Evolutionary conservation across 768 basidiomycete genomes (phyloP).

Genomic region (Clavaria fumosa): DNA sequence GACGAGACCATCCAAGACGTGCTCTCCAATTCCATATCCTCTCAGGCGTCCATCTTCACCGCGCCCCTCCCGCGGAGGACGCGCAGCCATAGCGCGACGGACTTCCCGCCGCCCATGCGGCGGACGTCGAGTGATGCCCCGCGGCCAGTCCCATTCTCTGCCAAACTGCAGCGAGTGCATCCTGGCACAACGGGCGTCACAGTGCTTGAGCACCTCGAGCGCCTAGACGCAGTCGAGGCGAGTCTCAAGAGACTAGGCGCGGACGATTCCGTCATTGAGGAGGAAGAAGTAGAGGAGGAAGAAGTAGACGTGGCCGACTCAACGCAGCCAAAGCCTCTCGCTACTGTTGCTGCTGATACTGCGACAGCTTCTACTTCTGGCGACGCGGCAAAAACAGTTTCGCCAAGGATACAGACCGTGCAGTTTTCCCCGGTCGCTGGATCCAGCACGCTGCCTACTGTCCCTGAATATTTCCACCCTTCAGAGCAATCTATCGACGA

Average conservation of each 20-base stretch:
- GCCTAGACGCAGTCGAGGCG: slow-evolving; percentile 70
- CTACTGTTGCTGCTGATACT: slow-evolving; percentile 11
- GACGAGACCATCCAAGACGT: slow-evolving; percentile 28
- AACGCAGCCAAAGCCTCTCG: slow-evolving; percentile 13
- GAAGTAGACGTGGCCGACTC: slow-evolving; percentile 29
- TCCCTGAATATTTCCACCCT: too few species aligned
- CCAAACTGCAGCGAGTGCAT: slow-evolving; percentile 73
- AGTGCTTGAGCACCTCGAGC: slow-evolving; percentile 73
- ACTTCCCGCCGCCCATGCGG: slow-evolving; percentile 62
- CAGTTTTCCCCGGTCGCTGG: slow-evolving; percentile 21
- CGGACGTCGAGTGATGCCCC: slow-evolving; percentile 48
- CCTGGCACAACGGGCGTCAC: slow-evolving; percentile 80
- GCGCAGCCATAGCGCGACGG: slow-evolving; percentile 47
- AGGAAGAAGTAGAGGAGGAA: slow-evolving; percentile 48
- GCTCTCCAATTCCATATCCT: slow-evolving; percentile 27
- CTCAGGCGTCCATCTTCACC: slow-evolving; percentile 49
- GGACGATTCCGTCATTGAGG: slow-evolving; percentile 28
- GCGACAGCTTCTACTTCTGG: slow-evolving; percentile 7
- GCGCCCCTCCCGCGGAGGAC: slow-evolving; percentile 40
- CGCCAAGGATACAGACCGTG: slow-evolving; percentile 3
- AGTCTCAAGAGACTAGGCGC: slow-evolving; percentile 59
- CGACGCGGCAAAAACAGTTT: not conserved
- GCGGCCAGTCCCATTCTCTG: slow-evolving; percentile 68
- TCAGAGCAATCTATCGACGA: too few species aligned
- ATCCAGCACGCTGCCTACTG: slow-evolving; percentile 37